Conservation (phyloP, 805 yeast genomes). For the Zygosaccharomyces gambellarensis region DNA sequence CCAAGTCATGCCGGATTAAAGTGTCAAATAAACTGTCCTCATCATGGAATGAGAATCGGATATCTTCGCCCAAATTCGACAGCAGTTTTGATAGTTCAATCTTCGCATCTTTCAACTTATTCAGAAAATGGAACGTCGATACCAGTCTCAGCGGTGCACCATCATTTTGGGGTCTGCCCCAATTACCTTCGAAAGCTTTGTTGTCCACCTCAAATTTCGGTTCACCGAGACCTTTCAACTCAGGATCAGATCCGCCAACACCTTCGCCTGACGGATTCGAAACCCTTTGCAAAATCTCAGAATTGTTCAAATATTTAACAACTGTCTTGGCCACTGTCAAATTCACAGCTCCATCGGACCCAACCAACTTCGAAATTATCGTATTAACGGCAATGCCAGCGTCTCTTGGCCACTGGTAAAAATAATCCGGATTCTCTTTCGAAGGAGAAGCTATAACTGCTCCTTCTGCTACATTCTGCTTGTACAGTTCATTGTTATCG, state of each 20-base stretch:
- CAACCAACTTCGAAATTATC: conserved; percentile 47
- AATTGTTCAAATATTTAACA: conserved; percentile 59
- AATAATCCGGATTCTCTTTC: conserved; percentile 64
- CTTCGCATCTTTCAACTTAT: conserved; percentile 36
- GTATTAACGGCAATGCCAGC: conserved; percentile 75
- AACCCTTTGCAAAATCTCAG: conserved; percentile 56
- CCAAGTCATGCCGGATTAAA: conserved; percentile 64
- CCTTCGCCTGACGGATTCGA: conserved; percentile 62
- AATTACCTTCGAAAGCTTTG: conserved; percentile 52
- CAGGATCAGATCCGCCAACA: conserved; percentile 31
- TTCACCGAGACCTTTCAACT: conserved; percentile 68
- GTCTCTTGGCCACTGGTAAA: conserved; percentile 87
- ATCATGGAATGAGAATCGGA: conserved; percentile 17
- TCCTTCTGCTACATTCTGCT: conserved; percentile 51
- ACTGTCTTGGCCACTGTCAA: conserved; percentile 34
- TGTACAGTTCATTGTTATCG: conserved; percentile 18
- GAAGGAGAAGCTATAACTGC: conserved; percentile 87
- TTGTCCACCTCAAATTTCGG: conserved; percentile 78
- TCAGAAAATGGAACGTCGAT: conserved; percentile 54
- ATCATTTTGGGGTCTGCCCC: conserved; percentile 97
- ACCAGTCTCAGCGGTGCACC: conserved; percentile 84
- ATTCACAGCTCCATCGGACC: conserved; percentile 16
- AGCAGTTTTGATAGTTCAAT: conserved; percentile 30
- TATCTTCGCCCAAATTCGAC: conserved; percentile 10
- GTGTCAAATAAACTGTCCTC: conserved; percentile 44